These are phyloP conservation scores for Rossbeevera mucosa DNA, from an alignment of 768 basidiomycete species.

Conservation along the genomic window DNA sequence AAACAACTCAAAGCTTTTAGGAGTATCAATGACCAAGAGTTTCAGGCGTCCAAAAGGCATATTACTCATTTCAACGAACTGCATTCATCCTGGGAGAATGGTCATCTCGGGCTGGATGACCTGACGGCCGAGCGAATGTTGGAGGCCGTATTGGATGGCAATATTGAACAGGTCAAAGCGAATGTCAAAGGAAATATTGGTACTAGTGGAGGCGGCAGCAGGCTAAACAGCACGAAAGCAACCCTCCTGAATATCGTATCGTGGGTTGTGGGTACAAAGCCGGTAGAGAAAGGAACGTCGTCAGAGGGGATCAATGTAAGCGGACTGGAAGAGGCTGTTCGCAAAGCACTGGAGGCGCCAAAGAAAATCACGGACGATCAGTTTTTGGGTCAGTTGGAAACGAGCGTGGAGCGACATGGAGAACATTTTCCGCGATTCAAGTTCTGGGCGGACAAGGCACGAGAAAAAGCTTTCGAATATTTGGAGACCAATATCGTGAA, in stretches of 20 bases:
- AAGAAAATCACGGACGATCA: slow-evolving; percentile 8
- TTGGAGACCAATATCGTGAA: not conserved
- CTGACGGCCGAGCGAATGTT: not conserved
- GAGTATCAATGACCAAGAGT: slow-evolving; percentile 9
- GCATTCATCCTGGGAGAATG: not conserved
- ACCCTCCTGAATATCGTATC: too few species aligned
- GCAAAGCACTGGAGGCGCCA: not conserved
- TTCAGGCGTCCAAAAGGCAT: slow-evolving; percentile 12
- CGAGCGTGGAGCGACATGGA: not conserved
- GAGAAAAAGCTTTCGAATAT: not conserved
- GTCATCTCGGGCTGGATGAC: not conserved
- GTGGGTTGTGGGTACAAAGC: not conserved
- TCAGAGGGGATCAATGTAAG: not conserved
- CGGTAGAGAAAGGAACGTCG: not conserved
- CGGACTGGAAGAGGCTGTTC: slow-evolving; percentile 4
- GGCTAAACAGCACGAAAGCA: too few species aligned
- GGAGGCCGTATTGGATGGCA: slow-evolving; percentile 2
- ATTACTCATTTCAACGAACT: slow-evolving; percentile 12
- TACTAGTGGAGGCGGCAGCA: not conserved
- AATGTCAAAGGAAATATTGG: not conserved
- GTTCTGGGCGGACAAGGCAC: not conserved
- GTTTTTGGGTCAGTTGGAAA: slow-evolving; percentile 10
- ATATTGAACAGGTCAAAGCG: slow-evolving; percentile 3
- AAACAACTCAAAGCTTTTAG: slow-evolving; percentile 1
- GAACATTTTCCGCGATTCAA: not conserved